Evolutionary conservation across 2,329 filamentous ascomycete species (phyloP).

Genomic region (Venturia asperata): DNA sequence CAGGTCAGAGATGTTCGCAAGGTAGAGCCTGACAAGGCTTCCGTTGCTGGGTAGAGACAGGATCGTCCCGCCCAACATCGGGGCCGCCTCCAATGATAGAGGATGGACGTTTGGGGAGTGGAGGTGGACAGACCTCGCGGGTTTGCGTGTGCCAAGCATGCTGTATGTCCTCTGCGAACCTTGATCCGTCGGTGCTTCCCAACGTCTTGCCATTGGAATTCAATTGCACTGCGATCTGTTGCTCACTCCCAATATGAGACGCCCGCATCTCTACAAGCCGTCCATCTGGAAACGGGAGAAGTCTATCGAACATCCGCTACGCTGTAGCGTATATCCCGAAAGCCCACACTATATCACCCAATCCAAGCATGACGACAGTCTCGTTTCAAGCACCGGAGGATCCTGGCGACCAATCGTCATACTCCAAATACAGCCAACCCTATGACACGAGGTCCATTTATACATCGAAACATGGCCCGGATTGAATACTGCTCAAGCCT

Average conservation of each 20-base stretch:
- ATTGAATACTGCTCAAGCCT: not conserved
- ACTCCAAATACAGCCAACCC: not conserved
- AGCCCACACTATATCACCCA: not conserved
- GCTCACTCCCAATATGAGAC: conserved; percentile 8
- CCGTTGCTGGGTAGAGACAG: not conserved
- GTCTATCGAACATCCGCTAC: not conserved
- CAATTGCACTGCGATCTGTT: not conserved
- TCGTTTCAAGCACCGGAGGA: not conserved
- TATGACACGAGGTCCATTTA: not conserved
- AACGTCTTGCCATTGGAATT: not conserved
- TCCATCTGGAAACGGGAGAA: not conserved
- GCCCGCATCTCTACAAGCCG: not conserved
- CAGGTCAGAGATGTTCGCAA: not conserved
- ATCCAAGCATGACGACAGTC: not conserved
- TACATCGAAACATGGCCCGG: not conserved
- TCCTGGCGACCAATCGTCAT: not conserved
- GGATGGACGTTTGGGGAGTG: not conserved
- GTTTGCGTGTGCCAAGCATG: not conserved
- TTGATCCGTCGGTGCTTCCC: not conserved
- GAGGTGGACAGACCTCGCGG: not conserved
- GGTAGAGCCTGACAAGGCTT: conserved; percentile 1
- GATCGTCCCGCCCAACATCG: conserved; percentile 4
- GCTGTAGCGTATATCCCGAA: not conserved
- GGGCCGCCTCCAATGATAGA: not conserved
- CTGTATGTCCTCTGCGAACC: not conserved